These are phyloP conservation scores for Ceratobasidium papillatum DNA, from an alignment of 1,284 basidiomycete species.

Conservation along the genomic window DNA sequence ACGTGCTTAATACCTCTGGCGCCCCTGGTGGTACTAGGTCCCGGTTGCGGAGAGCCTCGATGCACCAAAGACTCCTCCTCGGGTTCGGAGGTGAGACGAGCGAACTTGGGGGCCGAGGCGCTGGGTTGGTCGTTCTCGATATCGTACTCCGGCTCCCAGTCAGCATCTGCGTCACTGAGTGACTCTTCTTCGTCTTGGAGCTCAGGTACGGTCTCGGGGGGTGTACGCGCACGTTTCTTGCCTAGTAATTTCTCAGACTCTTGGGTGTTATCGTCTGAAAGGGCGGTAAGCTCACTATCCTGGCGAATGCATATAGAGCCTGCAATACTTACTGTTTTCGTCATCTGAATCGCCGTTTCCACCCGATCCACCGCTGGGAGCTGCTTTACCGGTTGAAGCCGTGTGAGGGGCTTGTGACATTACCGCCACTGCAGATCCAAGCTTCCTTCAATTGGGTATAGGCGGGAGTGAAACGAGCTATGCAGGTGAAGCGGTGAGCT, in stretches of 20 bases:
- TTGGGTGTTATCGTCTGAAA: slow-evolving; percentile 24
- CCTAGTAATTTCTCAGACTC: slow-evolving; percentile 28
- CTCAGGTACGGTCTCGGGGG: background rate
- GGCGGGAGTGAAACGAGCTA: background rate
- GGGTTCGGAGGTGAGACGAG: slow-evolving; percentile 24
- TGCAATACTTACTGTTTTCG: background rate
- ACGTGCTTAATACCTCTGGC: slow-evolving; percentile 18
- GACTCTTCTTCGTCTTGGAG: slow-evolving; percentile 30
- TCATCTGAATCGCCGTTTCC: slow-evolving; percentile 24
- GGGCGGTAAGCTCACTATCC: background rate
- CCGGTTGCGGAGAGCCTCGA: slow-evolving; percentile 19
- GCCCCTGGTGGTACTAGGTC: slow-evolving; percentile 34
- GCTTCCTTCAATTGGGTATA: background rate
- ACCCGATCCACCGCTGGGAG: slow-evolving; percentile 2
- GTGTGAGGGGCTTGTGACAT: slow-evolving; percentile 4
- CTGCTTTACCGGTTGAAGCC: background rate
- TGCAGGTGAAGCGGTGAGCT: too few relatives aligned
- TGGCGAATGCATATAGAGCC: background rate
- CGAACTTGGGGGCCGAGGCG: slow-evolving; percentile 23
- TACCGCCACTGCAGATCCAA: background rate
- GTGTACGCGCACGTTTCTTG: slow-evolving; percentile 30
- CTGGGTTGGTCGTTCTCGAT: background rate
- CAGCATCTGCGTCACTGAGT: slow-evolving; percentile 28
- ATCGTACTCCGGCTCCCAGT: slow-evolving; percentile 34
- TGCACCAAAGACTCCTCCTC: background rate